Evolutionary conservation across 2,329 filamentous ascomycete species (phyloP), one percentile per base, ranked within the genome.

Genomic region (Pseudogymnoascus sp.): DNA sequence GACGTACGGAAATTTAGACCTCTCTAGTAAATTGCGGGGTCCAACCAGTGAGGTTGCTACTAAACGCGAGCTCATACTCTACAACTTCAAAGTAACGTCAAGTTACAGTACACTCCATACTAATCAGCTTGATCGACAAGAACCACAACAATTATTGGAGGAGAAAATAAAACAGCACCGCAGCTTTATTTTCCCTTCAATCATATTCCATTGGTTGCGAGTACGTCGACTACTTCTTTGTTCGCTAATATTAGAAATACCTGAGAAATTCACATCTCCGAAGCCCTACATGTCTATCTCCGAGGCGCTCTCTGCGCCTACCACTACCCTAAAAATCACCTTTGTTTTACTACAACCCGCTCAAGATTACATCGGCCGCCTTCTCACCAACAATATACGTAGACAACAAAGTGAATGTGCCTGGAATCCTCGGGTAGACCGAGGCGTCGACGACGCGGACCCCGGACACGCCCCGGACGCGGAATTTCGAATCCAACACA

Each of bases 391-490:
- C 75, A 72, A 87, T 82, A 67, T 83, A 84, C 0, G 79, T 79
- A 1, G 82, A 77, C 1, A 81, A 71, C 8, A 79, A 77, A 18
- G 80, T 77, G 66, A 81, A 84, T 61, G 75, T 80, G 65, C 83
- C 83, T 1, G 75, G 75, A 23, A 75, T 82, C 61, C 75, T 76
- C 1, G 83, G 81, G 63, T 82, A 87, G 0, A 82, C 77, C 21
- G 78, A 81, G 0, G 83, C 85, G 72, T 88, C 85, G 0, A 88
- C 85, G 5, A 88, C 84, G 28, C 85, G 76, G 55, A 88, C 69
- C 0, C 81, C 80, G 0, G 76, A 72, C 0, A 84, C 79, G 0
- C 83, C 83, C 6, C 80, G 75, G 0, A 88, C 84, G 8, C 78
- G 75, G 70, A 87, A 86, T 59, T 80, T 73, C 0, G 75, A 76